Conservation (phyloP, 2,329 filamentous ascomycete genomes). For the Daldinia sp. region DNA sequence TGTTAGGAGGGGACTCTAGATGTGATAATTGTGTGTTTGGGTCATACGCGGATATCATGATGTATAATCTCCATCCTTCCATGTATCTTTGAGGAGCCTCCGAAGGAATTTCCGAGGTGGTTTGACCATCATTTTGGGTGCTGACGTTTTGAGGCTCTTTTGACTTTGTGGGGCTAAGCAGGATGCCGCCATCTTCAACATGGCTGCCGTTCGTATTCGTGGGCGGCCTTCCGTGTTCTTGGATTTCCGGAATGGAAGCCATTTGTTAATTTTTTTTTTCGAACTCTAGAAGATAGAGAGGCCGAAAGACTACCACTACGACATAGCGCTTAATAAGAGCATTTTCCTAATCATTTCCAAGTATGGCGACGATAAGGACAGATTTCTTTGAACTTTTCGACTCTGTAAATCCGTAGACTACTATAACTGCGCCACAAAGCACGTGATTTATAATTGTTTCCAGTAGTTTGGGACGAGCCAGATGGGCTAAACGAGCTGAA, state of each 20-base stretch:
- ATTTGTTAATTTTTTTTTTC: conserved; percentile 4
- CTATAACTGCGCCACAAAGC: conserved; percentile 6
- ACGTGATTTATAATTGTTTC: conserved; percentile 2
- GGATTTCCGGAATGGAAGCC: conserved; percentile 15
- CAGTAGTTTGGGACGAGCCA: not conserved
- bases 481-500: not conserved
- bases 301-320: not conserved
- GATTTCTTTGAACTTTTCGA: not conserved
- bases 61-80: conserved; percentile 38
- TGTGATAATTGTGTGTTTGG: not conserved
- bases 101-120: not conserved
- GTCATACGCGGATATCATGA: conserved; percentile 34
- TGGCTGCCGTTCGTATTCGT: not conserved
- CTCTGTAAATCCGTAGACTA: no score
- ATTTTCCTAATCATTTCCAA: not conserved
- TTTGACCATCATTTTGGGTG: conserved; percentile 7
- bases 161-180: conserved; percentile 16
- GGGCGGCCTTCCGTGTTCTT: conserved; percentile 13
- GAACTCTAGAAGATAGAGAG: not conserved
- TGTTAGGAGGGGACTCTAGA: conserved; percentile 7
- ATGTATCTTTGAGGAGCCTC: conserved; percentile 31
- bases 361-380: not conserved
- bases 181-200: conserved; percentile 22
- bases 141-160: conserved; percentile 22
- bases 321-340: conserved; percentile 6